Base-by-base conservation (phyloP, 2,329 filamentous ascomycete species). In the Mycosphaerella arachidis region DNA sequence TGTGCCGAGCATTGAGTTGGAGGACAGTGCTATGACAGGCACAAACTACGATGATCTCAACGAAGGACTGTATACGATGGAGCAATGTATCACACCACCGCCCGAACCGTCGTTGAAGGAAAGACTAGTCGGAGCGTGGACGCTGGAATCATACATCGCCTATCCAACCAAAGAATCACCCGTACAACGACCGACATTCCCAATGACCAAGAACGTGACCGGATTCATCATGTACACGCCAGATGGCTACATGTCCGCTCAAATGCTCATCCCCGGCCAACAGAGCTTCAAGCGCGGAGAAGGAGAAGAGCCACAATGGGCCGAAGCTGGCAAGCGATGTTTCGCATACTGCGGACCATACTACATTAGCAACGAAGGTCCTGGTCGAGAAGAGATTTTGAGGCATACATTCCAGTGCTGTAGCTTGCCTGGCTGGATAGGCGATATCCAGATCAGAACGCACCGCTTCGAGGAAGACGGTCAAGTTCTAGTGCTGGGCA, bases 171-270 rank as follows among this genome's bases (percentile, higher is more conserved):
- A 71, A 4, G 57, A 68, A n/a, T 74, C 71, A n/a, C 60, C 65
- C 8, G 66, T 73, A 29, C 71, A 73, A 60, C 61, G 71, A 48
- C 69, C 71, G 6, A 73, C 70, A 12, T 74, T 70, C 55, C 74
- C 74, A 12, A 74, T 74, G 70, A 73, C 72, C n/a, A 68, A 70
- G 57, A 71, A 71, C 56, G 71, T 71, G 46, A 70, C 68, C 8
- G 74, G 74, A 13, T 73, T 73, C 61, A 74, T 75, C 61, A 68
- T 75, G 66, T 75, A 75, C 65, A 75, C 74, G 0, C 71, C 73
- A 10, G 72, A 75, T 61, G 73, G 74, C 30, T 73, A 76, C 67
- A 73, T 76, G 71, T 73, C 72, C 13, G 73, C 73, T 30, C 71
- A 74, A 59, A 71, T 76, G 65, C 62, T 73, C 48, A 74, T 73